Evolutionary conservation across 139 green algal species (phyloP), one percentile per base, ranked within the genome.

Genomic region (Chlamydomonas sp.): DNA sequence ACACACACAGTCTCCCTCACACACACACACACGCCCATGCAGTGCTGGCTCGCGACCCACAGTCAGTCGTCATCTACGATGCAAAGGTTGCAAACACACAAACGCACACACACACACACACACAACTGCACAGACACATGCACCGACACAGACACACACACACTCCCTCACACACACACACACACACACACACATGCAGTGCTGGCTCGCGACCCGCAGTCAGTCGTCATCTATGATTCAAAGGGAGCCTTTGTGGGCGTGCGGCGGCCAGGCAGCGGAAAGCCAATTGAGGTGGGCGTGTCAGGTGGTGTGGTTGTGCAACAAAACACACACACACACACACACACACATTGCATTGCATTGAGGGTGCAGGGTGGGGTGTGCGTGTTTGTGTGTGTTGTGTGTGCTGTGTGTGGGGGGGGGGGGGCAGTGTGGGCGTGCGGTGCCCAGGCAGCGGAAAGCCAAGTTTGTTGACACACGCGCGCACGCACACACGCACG

Each of bases 161-260:
- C 13, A 35, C n/a, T 13, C 54, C 54, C 29, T 24, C 13, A 63
- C 54, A 63, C 13, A 16, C 54, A 63, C 54, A 63, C 29, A 28
- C 54, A 16, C 54, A 35, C n/a, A 24, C n/a, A 6, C 26, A 58
- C 29, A n/a, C 58, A 74, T 85, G 65, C 83, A 79, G 83, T 98
- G 22, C 63, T 98, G 43, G 95, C 92, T 0, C 74, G 84, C 0
- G 93, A 98, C 79, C 83, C 96, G 48, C 88, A 98, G 76, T 83
- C 74, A 3, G 90, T 97, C 0, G 85, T 87, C 1, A 74, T 98
- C 2, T 99, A 99, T 74, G 88, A 95, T 71, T 70, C 70, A 28
- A 70, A 84, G 5, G 95, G 95, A n/a, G 54, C 88, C 67, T 99
- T 99, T 77, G 91, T 87, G 33, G 95, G 95, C 33, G 89, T 99